Base-by-base conservation (phyloP, 768 basidiomycete species). In the Pleurotus sapidus region DNA sequence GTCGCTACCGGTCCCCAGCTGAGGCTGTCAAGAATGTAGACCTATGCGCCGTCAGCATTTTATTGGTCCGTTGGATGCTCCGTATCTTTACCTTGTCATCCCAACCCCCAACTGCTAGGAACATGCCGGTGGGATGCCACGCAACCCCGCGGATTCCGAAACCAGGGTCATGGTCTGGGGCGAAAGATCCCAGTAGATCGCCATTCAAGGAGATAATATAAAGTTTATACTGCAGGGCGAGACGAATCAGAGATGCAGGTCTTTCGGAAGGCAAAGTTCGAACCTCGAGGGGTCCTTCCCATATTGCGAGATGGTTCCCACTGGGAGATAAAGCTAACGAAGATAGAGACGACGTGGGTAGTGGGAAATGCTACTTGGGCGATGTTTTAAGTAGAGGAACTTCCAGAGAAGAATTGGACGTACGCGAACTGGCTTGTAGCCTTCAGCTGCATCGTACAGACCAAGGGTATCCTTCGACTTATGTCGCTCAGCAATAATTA, bases 81-180 rank as follows among this genome's bases (percentile, higher is more conserved):
- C 18, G 40, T 23, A 18, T 23, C 39, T 73, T 42, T 55, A 89
- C 93, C 72, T 89, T 92, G 64, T 95, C 93, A 70, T 95, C 93
- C 84, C 89, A 95, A 9, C 95, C 95, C 11, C 84, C 87, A 0
- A 95, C 77, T 1, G 87, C 89, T 7, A 97, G 73, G 67, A 90
- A 95, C 65, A 82, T 76, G 4, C 94, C 92, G 56, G 77, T 88
- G 3, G 94, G 95, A 70, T 95, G 91, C 95, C 95, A 98, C 17
- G 82, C 73, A 0, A 88, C 86, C 58, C 74, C 77, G 8, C 93
- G 82, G 43, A 97, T 84, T 5, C 95, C 95, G 56, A 95, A 82
- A 14, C 88, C 91, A 24, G 91, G 89, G 69, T 96, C 93, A 24
- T 83, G 79, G 34, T 78, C 79, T 2, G 91, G 91, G 17, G 76